Conservation (phyloP, 768 basidiomycete genomes). For the Suillus spraguei region DNA sequence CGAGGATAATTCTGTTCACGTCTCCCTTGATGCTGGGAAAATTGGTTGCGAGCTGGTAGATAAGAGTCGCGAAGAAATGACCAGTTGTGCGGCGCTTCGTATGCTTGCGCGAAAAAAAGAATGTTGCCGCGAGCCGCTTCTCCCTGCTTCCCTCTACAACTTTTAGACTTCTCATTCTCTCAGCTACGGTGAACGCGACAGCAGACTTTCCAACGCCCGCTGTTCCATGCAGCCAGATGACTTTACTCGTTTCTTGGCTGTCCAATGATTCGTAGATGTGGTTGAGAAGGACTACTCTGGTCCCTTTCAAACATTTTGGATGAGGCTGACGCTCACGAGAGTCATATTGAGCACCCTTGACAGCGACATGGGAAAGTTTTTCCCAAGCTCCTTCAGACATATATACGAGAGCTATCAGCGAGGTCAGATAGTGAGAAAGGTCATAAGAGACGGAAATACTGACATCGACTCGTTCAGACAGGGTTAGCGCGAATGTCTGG, state of each 20-base stretch:
- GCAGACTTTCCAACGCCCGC: background rate
- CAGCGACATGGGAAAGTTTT: background rate
- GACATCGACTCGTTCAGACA: background rate
- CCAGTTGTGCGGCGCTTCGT: background rate
- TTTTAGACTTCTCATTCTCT: background rate
- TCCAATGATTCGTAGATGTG: background rate
- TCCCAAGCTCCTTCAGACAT: background rate
- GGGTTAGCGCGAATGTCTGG: too few relatives aligned
- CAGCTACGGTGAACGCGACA: background rate
- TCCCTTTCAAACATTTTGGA: slow-evolving; percentile 1
- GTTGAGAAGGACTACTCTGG: background rate
- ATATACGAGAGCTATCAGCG: background rate
- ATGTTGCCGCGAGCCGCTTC: background rate
- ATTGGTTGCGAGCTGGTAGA: background rate
- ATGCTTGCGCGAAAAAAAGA: background rate
- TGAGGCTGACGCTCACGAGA: background rate
- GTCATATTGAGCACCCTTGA: background rate
- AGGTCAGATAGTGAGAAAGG: background rate
- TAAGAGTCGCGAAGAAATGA: background rate
- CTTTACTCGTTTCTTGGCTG: background rate
- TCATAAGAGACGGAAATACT: background rate
- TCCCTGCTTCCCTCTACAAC: background rate
- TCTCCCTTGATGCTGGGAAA: background rate
- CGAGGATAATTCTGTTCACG: background rate
- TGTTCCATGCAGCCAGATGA: background rate